Conservation (phyloP, 2,329 filamentous ascomycete genomes). For the Xylogone sp. region DNA sequence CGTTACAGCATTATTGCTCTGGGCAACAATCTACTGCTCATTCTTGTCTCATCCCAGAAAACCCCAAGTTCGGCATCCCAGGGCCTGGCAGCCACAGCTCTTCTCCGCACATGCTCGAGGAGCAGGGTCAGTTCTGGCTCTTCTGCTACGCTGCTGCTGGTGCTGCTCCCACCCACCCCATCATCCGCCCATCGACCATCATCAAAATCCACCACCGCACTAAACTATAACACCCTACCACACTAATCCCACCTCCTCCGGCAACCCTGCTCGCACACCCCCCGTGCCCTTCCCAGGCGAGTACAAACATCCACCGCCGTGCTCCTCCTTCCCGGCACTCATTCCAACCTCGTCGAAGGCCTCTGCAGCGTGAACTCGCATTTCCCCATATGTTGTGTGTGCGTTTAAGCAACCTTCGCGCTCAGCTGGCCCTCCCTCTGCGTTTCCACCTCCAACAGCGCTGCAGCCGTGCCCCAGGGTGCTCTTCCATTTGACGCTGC, state of each 20-base stretch:
- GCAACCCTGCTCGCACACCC: neutral
- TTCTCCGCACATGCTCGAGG: no score
- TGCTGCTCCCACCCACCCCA: no score
- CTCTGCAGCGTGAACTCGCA: constrained; percentile 19
- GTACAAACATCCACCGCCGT: constrained; percentile 7
- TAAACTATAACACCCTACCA: constrained; percentile 8
- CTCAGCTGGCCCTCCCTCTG: constrained; percentile 15
- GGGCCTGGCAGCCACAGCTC: no score
- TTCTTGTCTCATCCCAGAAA: no score
- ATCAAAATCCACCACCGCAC: no score
- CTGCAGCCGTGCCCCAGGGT: constrained; percentile 26
- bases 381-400: constrained; percentile 17
- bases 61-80: constrained; percentile 17
- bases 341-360: constrained; percentile 6
- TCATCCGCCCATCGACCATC: no score
- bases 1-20: no score
- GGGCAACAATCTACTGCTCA: no score
- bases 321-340: constrained; percentile 9
- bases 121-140: no score
- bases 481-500: constrained; percentile 23
- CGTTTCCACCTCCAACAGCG: constrained; percentile 16
- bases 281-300: neutral
- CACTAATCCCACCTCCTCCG: neutral
- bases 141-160: no score
- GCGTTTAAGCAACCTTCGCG: constrained; percentile 19